A percentile compares a stretch with the other conserved stretches of the same genome.
These are phyloP conservation scores for Chernovozyma aurita DNA, from an alignment of 1,139 yeast species.

Conservation along the genomic window DNA sequence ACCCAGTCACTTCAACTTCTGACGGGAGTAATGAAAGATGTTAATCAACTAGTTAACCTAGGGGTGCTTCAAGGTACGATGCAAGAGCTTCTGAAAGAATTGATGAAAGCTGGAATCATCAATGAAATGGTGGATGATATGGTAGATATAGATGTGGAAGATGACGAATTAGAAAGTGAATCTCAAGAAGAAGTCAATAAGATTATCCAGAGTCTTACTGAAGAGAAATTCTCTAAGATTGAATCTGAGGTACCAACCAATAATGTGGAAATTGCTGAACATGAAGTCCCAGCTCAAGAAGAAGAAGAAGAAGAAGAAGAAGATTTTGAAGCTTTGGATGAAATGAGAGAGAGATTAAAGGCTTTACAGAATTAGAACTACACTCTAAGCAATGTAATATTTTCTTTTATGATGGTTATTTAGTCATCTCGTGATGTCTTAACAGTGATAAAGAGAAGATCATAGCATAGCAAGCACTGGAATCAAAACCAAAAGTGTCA, in stretches of 20 bases:
- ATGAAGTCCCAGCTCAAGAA: conserved; percentile 18
- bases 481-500: too few species aligned
- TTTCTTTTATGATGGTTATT: too few species aligned
- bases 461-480: too few species aligned
- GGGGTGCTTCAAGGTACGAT: conserved; percentile 83
- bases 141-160: conserved; percentile 62
- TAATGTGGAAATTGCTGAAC: conserved; percentile 25
- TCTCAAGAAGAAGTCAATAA: conserved; percentile 66
- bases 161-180: conserved; percentile 62
- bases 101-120: conserved; percentile 87
- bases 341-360: conserved; percentile 82
- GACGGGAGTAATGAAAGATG: conserved; percentile 84
- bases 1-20: conserved; percentile 79
- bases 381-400: too few species aligned
- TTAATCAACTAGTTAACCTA: conserved; percentile 68
- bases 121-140: conserved; percentile 95
- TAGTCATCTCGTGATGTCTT: too few species aligned
- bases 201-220: conserved; percentile 41
- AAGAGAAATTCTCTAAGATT: conserved; percentile 39
- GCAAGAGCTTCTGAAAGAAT: conserved; percentile 82
- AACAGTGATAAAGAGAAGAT: too few species aligned
- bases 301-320: conserved; percentile 47
- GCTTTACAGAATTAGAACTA: conserved; percentile 68
- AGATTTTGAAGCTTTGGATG: conserved; percentile 69
- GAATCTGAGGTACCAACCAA: conserved; percentile 41